Base-by-base conservation (phyloP, 495 filamentous ascomycete genomes). In the Penicillium simplicissimum region DNA sequence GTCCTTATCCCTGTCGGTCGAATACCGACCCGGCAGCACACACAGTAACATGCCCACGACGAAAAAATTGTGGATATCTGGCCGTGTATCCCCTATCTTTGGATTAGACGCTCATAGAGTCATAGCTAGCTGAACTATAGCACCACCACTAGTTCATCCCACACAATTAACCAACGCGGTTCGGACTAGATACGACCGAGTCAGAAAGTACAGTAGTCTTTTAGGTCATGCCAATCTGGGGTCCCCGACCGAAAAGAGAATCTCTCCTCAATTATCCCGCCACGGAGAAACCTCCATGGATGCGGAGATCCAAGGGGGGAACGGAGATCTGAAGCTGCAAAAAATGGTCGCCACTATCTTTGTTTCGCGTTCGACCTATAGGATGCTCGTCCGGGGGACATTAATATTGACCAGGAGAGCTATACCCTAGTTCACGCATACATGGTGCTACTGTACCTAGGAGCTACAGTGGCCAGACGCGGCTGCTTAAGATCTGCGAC, bases 401-500 rank as follows among this genome's bases (percentile, higher is more conserved):
- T 28, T 33, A 51, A 31, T 51, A 51, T 51, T 10, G 48, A 33
- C 48, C 17, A 33, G 19, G 48, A 31, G 47, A 51, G 48, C 48
- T 52, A n/a, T 9, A 34, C 48, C 48, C 28, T 52, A 19, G 48
- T 52, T 34, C 14, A 34, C n/a, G 11, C 48, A 51, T 7, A 42
- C 40, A 31, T 31, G 28, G 2, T 31, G 28, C n/a, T 42, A 42
- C n/a, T 45, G 19, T 19, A 31, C 3, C 28, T 31, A 31, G 28
- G 28, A 31, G 28, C 28, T 31, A 31, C 28, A 6, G 28, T 7
- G 28, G 28, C 51, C 33, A 53, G 51, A 34, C 51, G 31, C 28
- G 51, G 28, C 28, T 53, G 48, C 60, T 55, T 67, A 61, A 57
- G 67, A 69, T 69, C 64, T 62, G 48, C 67, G 58, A 69, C 65